Evolutionary conservation across 1,284 basidiomycete species (phyloP), one percentile per base, ranked within the genome.

Genomic region (Ustilago cynodontis): DNA sequence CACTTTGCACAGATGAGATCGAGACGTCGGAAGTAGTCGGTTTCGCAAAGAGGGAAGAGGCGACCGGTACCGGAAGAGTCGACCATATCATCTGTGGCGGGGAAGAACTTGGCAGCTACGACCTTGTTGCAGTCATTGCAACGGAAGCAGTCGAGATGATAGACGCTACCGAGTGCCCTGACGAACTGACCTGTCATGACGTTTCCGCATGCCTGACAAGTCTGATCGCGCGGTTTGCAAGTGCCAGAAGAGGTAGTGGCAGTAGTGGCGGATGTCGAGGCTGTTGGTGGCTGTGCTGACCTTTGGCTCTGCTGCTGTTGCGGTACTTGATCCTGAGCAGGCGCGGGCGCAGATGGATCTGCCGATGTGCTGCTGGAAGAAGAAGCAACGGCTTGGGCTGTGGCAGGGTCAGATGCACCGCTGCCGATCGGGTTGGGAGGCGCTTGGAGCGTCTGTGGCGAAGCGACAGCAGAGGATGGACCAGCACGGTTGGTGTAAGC

Each of bases 51-150:
- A 1, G 84, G 83, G 57, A 85, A 86, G 41, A 82, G 75, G 39
- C 76, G 71, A 13, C 79, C 73, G 0, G 70, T 67, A 29, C 72
- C 73, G 20, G 68, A 58, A 22, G 92, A 92, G 82, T 97, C 94
- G 83, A 98, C 94, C 35, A 85, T 85, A 41, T 85, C 84, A 37
- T 83, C 82, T 35, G 84, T 85, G 31, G 84, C 83, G 10, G 97
- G 96, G 87, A 99, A 99, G 89, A 99, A 99, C 87, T 99, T 99
- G 80, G 93, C 93, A 22, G 96, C 96, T 49, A 99, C 96, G 58
- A 98, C 93, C 83, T 93, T 92, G 80, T 94, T 92, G 86, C 96
- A 99, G 86, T 99, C 97, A 16, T 70, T 72, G 66, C 96, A 99
- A 81, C 94, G 93, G 90, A 99, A 99, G 88, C 96, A 99, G 79